Conservation (phyloP, 768 basidiomycete species). For the Lactarius evosmus region DNA sequence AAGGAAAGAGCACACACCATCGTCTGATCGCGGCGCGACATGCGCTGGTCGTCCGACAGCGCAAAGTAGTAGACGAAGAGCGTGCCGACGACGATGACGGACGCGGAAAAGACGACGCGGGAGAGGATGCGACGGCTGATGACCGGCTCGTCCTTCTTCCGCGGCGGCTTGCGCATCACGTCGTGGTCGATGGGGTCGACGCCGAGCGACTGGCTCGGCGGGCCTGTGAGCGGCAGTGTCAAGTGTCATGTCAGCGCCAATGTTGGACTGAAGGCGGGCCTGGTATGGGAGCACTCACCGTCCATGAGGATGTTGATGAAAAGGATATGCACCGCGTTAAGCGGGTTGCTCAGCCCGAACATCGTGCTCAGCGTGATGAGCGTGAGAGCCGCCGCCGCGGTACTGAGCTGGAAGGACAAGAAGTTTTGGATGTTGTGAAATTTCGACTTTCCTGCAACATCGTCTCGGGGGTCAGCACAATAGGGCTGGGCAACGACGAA, state of each 20-base stretch:
- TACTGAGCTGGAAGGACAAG: slow-evolving; percentile 93
- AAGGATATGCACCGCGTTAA: slow-evolving; percentile 98
- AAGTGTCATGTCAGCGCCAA: background rate
- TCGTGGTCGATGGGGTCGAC: slow-evolving; percentile 95
- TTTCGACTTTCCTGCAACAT: slow-evolving; percentile 80
- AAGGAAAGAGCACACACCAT: slow-evolving; percentile 56
- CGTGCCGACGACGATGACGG: slow-evolving; percentile 86
- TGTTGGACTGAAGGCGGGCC: background rate
- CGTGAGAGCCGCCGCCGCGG: slow-evolving; percentile 93
- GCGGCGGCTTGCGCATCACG: slow-evolving; percentile 88
- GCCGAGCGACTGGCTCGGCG: slow-evolving; percentile 92
- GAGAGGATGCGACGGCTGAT: slow-evolving; percentile 69
- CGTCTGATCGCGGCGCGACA: slow-evolving; percentile 88
- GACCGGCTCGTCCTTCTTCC: slow-evolving; percentile 87
- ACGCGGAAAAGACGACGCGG: slow-evolving; percentile 89
- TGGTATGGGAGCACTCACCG: slow-evolving; percentile 54
- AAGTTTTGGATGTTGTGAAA: slow-evolving; percentile 99
- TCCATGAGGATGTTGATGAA: slow-evolving; percentile 99
- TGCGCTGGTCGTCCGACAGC: slow-evolving; percentile 67
- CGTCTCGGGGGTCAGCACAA: slow-evolving; percentile 17
- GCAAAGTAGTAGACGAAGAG: slow-evolving; percentile 84
- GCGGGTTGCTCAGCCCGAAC: slow-evolving; percentile 83
- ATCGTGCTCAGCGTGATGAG: slow-evolving; percentile 93
- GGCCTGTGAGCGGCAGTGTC: slow-evolving; percentile 50
- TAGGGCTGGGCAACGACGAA: background rate